Conservation (phyloP, 371 early-diverging fungal genomes). For the Apophysomyces elegans region DNA sequence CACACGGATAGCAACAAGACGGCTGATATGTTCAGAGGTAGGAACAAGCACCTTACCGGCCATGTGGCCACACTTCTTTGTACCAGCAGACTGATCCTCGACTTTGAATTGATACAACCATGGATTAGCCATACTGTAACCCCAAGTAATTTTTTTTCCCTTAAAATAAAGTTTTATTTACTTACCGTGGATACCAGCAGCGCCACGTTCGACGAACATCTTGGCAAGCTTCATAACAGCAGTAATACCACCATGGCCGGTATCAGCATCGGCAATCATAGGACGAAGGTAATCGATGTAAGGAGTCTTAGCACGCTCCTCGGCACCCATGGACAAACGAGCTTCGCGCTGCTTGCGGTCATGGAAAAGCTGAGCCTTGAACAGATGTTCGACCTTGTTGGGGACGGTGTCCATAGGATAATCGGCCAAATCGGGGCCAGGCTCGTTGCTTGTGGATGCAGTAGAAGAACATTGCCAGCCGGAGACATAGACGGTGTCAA, state of each 20-base stretch:
- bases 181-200: constrained; percentile 77
- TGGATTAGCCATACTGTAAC: background rate
- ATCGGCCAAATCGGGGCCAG: constrained; percentile 98
- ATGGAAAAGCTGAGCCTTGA: constrained; percentile 97
- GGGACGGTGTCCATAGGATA: constrained; percentile 99
- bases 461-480: constrained; percentile 99
- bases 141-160: background rate
- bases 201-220: constrained; percentile 89
- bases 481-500: constrained; percentile 97
- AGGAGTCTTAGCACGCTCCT: constrained; percentile 74
- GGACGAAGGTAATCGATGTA: constrained; percentile 93
- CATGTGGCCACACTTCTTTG: constrained; percentile 99
- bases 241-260: constrained; percentile 92
- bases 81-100: constrained; percentile 95
- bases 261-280: constrained; percentile 98
- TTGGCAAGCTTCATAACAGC: constrained; percentile 88
- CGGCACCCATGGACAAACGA: constrained; percentile 71
- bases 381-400: constrained; percentile 98
- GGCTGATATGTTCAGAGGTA: constrained; percentile 96
- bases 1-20: constrained; percentile 93
- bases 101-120: constrained; percentile 37
- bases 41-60: constrained; percentile 98
- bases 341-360: constrained; percentile 96
- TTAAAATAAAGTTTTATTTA: constrained; percentile 11
- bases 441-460: constrained; percentile 96